phyloP scores from a whole-genome alignment of 805 yeast species.

The Clavispora vitiphila region DNA sequence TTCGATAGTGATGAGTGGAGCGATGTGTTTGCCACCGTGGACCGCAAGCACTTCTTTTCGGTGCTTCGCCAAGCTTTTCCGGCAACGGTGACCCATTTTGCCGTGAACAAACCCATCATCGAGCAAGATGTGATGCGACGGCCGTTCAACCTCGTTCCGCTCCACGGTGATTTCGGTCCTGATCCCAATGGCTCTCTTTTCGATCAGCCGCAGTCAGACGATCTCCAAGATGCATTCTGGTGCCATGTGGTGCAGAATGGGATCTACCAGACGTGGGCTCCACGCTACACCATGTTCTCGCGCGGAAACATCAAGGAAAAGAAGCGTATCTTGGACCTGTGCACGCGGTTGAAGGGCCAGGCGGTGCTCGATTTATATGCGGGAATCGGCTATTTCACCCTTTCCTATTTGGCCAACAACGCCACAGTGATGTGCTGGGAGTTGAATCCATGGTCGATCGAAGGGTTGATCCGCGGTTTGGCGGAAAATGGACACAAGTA shows the following conservation, averaged over 20 bases:
- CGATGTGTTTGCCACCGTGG: not conserved
- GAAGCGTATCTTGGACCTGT: constrained; percentile 50
- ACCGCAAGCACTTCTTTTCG: constrained; percentile 12
- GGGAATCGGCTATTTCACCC: constrained; percentile 82
- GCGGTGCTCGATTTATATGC: constrained; percentile 68
- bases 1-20: constrained; percentile 39
- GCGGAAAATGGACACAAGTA: constrained; percentile 33
- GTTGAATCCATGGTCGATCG: constrained; percentile 76
- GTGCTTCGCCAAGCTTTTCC: constrained; percentile 8
- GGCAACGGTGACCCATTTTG: constrained; percentile 49
- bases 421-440: constrained; percentile 75
- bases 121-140: constrained; percentile 53
- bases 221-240: constrained; percentile 62
- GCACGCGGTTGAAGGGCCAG: constrained; percentile 29
- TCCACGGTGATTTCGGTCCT: constrained; percentile 67
- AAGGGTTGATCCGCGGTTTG: constrained; percentile 62
- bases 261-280: constrained; percentile 78
- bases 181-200: constrained; percentile 20
- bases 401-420: constrained; percentile 54
- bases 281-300: constrained; percentile 79
- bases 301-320: constrained; percentile 84
- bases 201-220: constrained; percentile 21
- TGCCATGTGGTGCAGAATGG: constrained; percentile 68
- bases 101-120: constrained; percentile 64
- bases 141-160: constrained; percentile 56